Evolutionary conservation across 805 yeast species (phyloP), one percentile per base, ranked within the genome.

Genomic region (Vanderwaltozyma verrucispora): DNA sequence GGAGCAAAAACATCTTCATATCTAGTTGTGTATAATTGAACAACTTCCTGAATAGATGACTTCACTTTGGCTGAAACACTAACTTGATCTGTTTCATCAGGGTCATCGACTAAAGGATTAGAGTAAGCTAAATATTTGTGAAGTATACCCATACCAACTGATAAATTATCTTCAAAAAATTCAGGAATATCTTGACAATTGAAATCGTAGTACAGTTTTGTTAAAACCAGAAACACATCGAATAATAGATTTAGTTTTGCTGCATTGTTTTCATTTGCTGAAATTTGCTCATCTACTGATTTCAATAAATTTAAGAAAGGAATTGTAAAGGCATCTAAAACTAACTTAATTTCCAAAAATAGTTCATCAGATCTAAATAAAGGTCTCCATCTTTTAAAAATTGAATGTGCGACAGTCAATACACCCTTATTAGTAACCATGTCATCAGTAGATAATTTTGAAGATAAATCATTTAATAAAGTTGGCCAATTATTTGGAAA

Each of bases 151-250:
- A 94, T 84, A 37, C 94, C 87, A 14, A 63, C 65, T 29, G 69
- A 64, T 59, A 92, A 63, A 56, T 92, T 74, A 62, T 92, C 97
- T 63, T 94, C 99, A 56, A 92, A 92, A 55, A 89, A 92, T 61
- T 88, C 98, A 1, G 99, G 98, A 37, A 92, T 80, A 62, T 92
- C 99, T 63, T 94, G 98, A 62, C 96, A 89, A 59, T 92, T 92
- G 52, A 92, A 74, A 58, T 92, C 99, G 56, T 77, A 86, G 61
- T 84, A 94, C 27, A 94, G 74, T 56, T 92, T 89, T 26, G 81
- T 61, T 37, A 88, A 67, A 17, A 87, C 62, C 35, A 80, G 63
- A 48, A 88, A 60, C 39, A 81, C 83, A 24, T 82, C 89, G 48
- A 86, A 73, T 32, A 80, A 66, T 2, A 77, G 64, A 25, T 54